phyloP scores from a whole-genome alignment of 345 rosid genomes.

The rapeseed (Brassica napus) region DNA sequence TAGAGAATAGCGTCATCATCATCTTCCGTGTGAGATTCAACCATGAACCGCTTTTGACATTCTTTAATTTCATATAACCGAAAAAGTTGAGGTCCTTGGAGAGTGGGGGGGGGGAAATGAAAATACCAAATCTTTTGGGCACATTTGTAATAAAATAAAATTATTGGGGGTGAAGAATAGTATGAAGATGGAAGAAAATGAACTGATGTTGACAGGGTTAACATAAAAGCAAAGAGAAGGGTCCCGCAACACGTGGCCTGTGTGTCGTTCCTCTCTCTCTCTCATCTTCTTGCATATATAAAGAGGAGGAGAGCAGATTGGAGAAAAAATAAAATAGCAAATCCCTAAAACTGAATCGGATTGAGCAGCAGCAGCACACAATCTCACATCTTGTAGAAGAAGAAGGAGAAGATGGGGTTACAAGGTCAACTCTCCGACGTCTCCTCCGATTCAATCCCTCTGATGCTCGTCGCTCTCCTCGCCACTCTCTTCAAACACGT shows the following conservation, averaged over 20 bases:
- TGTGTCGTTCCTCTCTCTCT: conserved; percentile 16
- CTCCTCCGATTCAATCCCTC: conserved; percentile 72
- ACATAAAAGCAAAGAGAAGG: conserved; percentile 8
- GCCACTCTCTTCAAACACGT: conserved; percentile 52
- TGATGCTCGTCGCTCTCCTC: conserved; percentile 55
- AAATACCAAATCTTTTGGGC: not conserved
- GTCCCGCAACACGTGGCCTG: conserved; percentile 44
- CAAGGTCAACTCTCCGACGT: conserved; percentile 66
- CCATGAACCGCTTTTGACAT: not conserved
- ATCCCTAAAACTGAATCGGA: conserved; percentile 5
- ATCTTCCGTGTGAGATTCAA: not conserved
- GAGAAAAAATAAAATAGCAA: not conserved
- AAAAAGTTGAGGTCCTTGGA: not conserved
- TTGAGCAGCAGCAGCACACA: not conserved
- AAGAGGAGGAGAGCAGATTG: conserved; percentile 1
- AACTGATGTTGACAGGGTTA: conserved; percentile 28
- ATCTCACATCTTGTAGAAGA: not conserved
- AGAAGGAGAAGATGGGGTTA: conserved; percentile 55
- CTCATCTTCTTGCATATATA: conserved; percentile 18
- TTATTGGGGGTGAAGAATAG: not conserved
- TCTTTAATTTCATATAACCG: not conserved
- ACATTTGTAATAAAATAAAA: not conserved
- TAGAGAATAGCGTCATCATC: not conserved
- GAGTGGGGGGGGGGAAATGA: not conserved
- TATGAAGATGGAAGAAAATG: not conserved